phyloP scores from a whole-genome alignment of 225 moss, liverwort and hornwort species.

The Bryum argenteum region DNA sequence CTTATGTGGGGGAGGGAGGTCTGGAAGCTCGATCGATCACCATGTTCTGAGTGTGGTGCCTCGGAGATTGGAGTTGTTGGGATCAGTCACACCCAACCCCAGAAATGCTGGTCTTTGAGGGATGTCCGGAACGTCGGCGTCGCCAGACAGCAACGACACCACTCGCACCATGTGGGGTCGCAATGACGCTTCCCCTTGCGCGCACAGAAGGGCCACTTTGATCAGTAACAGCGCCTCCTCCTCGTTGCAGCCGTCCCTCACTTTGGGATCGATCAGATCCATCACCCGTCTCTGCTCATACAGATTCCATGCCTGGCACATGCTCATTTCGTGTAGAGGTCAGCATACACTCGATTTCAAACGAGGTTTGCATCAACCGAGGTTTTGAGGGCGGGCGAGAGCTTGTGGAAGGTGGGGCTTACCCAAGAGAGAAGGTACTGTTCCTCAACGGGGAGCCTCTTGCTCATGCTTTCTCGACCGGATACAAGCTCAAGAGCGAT shows the following conservation, averaged over 20 bases:
- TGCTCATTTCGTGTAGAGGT: neutral
- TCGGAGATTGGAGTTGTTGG: neutral
- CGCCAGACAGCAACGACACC: constrained; percentile 44
- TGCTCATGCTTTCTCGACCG: constrained; percentile 53
- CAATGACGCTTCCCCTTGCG: constrained; percentile 45
- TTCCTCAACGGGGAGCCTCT: constrained; percentile 37
- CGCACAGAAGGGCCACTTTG: constrained; percentile 53
- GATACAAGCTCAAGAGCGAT: constrained; percentile 58
- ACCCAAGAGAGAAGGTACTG: constrained; percentile 70
- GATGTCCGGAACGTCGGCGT: constrained; percentile 33
- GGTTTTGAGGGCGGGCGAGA: too few species aligned
- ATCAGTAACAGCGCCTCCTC: constrained; percentile 42
- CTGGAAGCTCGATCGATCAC: neutral
- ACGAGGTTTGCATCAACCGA: too few species aligned
- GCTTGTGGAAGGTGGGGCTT: constrained; percentile 5
- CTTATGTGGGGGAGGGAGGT: too few species aligned
- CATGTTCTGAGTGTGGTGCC: constrained; percentile 27
- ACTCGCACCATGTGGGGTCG: constrained; percentile 54
- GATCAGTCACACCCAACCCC: constrained; percentile 37
- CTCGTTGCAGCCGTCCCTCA: constrained; percentile 39
- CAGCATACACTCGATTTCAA: neutral
- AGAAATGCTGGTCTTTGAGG: constrained; percentile 46
- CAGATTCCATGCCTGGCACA: constrained; percentile 48
- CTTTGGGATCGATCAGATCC: constrained; percentile 45
- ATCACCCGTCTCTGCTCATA: constrained; percentile 37